Base-by-base conservation (phyloP, 2,329 filamentous ascomycete species). In the Scedosporium apiospermum region DNA sequence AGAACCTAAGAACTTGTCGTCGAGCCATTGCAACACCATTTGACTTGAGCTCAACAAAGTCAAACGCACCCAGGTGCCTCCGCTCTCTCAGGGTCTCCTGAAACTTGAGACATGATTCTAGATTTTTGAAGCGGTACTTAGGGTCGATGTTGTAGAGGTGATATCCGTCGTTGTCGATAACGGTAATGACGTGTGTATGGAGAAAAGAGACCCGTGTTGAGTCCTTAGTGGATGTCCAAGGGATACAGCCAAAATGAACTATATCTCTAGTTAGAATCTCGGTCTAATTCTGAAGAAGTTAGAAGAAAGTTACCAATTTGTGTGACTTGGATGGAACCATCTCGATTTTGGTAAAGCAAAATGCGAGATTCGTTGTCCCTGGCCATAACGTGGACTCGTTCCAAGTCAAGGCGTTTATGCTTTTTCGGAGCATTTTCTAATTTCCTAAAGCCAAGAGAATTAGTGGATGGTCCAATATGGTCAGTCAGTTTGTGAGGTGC, bases 61-160 rank as follows among this genome's bases (percentile, higher is more conserved):
- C 51, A 30, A 55, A 55, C 5, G 51, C 51, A 16, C 51, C 51
- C 4, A 55, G 5, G 23, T 55, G 51, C 5, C 21, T 23, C 7
- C 51, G 18, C 12, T 55, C 51, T 23, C 51, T 21, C 49, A 76
- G 23, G 5, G 51, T 55, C 21, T 55, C 51, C 21, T 55, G 64
- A 63, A 64, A 64, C 27, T 63, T 58, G 27, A 63, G 61, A 42
- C 61, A 42, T n/a, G 63, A 59, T 38, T 46, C 57, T 4, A 62
- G 57, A 42, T 63, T 61, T 9, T 58, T 55, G 30, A 64, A 64
- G 21, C 61, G 55, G 51, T 64, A 64, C 14, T 63, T 57, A 10
- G 63, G 61, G 7, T 64, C 49, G 27, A 61, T 62, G 18, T 53
- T 30, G n/a, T 64, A 64, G 6, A 58, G 30, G 26, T 61, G 62